A percentile compares a stretch with the other conserved stretches of the same genome.
These are phyloP conservation scores for Copromyces sp. DNA, from an alignment of 495 filamentous ascomycete genomes.

Conservation along the genomic window DNA sequence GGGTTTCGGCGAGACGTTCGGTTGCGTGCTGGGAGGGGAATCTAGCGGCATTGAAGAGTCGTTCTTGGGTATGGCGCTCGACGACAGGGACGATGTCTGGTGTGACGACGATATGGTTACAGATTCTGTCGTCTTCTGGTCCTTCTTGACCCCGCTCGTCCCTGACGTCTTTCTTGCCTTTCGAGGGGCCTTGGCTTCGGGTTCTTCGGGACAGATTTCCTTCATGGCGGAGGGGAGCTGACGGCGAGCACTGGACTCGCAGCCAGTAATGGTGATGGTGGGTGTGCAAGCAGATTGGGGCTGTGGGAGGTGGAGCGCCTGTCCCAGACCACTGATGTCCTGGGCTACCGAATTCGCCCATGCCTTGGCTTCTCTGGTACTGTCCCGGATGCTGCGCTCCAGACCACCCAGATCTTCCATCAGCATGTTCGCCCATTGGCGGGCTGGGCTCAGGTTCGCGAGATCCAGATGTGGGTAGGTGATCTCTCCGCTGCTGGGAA, in stretches of 20 bases:
- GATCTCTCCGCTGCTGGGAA: conserved; percentile 1
- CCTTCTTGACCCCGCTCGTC: neutral
- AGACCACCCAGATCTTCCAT: conserved; percentile 11
- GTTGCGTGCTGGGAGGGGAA: conserved; percentile 26
- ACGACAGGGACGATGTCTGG: conserved; percentile 9
- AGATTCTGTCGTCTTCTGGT: neutral
- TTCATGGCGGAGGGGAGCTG: neutral
- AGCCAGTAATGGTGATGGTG: conserved; percentile 50
- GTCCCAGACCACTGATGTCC: neutral
- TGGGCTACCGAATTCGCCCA: conserved; percentile 3
- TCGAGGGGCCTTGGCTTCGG: neutral
- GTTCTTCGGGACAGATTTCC: neutral
- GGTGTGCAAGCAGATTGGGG: conserved; percentile 38
- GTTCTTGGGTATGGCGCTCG: conserved; percentile 6
- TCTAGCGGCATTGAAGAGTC: conserved; percentile 10
- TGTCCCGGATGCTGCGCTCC: conserved; percentile 4
- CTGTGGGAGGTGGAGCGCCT: neutral
- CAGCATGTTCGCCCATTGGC: conserved; percentile 11
- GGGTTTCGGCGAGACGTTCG: conserved; percentile 28
- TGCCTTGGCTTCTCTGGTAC: conserved; percentile 3
- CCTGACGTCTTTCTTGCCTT: neutral
- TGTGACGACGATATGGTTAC: neutral
- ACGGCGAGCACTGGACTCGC: conserved; percentile 15
- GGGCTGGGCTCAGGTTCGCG: conserved; percentile 9
- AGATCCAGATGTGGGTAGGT: conserved; percentile 4